These are phyloP conservation scores for Sphagnum tenellum DNA, from an alignment of 225 moss, liverwort and hornwort species.

Conservation along the genomic window DNA sequence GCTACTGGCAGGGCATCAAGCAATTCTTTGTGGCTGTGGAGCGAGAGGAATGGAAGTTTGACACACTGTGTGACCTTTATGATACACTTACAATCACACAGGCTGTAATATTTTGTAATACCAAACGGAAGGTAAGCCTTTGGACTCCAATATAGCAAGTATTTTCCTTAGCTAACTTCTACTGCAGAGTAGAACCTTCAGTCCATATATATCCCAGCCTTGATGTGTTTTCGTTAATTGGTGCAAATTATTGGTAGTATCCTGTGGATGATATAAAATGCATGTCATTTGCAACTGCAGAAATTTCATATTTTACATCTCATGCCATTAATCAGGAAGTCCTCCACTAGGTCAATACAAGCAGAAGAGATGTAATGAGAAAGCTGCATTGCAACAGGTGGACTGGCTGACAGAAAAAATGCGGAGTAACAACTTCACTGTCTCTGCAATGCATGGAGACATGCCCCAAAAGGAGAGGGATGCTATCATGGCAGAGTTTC, in stretches of 20 bases:
- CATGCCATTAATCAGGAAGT: no score
- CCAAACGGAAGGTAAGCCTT: conserved; percentile 59
- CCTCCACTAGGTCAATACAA: no score
- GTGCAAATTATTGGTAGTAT: no score
- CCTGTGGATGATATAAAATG: no score
- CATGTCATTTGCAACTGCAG: no score
- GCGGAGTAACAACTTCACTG: conserved; percentile 85
- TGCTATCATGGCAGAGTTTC: conserved; percentile 90
- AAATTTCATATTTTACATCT: no score
- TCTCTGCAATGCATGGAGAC: conserved; percentile 93
- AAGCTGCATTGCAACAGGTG: conserved; percentile 19
- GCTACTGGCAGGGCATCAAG: conserved; percentile 61
- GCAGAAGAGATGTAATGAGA: background rate
- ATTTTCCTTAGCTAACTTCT: no score
- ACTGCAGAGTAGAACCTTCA: no score
- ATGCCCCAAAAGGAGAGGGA: conserved; percentile 93
- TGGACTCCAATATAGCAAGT: background rate
- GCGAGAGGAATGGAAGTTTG: conserved; percentile 88
- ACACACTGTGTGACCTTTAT: conserved; percentile 84
- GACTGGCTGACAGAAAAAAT: conserved; percentile 94
- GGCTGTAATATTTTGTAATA: conserved; percentile 89
- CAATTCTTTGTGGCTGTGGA: conserved; percentile 91
- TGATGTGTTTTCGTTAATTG: no score
- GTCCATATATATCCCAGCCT: no score
- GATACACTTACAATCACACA: conserved; percentile 82